Conservation (phyloP, 1,139 yeast genomes). For the Saccharomyces hybrid region DNA sequence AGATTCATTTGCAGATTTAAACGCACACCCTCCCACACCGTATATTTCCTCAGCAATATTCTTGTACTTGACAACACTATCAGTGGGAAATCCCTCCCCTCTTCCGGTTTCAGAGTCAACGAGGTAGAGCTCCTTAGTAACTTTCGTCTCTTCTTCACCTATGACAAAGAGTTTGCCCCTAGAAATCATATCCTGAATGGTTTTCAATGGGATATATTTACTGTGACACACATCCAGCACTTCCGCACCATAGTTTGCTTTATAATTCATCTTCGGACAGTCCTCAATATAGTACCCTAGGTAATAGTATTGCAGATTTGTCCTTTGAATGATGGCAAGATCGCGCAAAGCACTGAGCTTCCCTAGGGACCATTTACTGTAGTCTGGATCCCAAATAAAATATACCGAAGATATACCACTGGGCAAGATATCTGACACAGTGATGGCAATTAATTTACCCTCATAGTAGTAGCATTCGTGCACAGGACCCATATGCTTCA, state of each 20-base stretch:
- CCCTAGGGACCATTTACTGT: slow-evolving; percentile 63
- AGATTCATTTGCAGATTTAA: background rate
- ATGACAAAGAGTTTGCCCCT: slow-evolving; percentile 40
- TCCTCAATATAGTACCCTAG: slow-evolving; percentile 74
- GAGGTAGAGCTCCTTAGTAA: background rate
- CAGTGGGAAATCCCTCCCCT: background rate
- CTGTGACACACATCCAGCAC: slow-evolving; percentile 48
- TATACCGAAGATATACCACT: slow-evolving; percentile 76
- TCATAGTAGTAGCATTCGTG: slow-evolving; percentile 76
- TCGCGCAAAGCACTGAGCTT: slow-evolving; percentile 72
- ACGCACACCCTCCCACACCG: slow-evolving; percentile 28
- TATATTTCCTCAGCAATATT: slow-evolving; percentile 38
- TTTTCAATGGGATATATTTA: slow-evolving; percentile 39
- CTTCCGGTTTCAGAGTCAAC: slow-evolving; percentile 1
- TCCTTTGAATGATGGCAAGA: slow-evolving; percentile 39
- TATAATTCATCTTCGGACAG: slow-evolving; percentile 78
- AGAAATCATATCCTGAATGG: slow-evolving; percentile 31
- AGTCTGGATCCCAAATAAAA: slow-evolving; percentile 84
- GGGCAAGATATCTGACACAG: slow-evolving; percentile 73
- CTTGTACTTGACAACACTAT: background rate
- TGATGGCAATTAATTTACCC: slow-evolving; percentile 60
- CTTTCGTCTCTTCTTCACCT: slow-evolving; percentile 13
- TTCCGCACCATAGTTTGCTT: slow-evolving; percentile 71
- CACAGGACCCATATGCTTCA: slow-evolving; percentile 39
- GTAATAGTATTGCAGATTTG: slow-evolving; percentile 47